Conservation (phyloP, 331 rosid genomes). For the Spiraea crenata region DNA sequence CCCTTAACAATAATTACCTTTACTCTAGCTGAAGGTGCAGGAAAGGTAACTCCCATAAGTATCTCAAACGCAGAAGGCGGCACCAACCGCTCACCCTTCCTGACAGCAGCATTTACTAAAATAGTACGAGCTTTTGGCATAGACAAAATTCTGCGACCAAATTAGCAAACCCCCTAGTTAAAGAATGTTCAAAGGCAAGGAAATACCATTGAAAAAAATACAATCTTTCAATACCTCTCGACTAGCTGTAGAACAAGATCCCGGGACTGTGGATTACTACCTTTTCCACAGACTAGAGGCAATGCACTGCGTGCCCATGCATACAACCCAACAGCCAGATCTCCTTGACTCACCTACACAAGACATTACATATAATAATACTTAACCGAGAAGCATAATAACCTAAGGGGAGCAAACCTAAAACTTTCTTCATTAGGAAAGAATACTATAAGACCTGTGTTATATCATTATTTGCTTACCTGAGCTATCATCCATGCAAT, state of each 20-base stretch:
- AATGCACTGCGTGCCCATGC: constrained; percentile 79
- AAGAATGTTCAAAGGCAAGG: background rate
- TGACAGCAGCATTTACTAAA: constrained; percentile 82
- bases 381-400: constrained; percentile 25
- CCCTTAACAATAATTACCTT: constrained; percentile 46
- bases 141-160: constrained; percentile 69
- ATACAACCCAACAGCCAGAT: constrained; percentile 75
- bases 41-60: constrained; percentile 68
- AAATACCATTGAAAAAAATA: background rate
- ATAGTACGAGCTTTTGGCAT: constrained; percentile 77
- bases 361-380: constrained; percentile 19
- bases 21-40: constrained; percentile 76
- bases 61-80: constrained; percentile 77
- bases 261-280: constrained; percentile 79
- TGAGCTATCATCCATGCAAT: constrained; percentile 76
- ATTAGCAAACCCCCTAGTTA: constrained; percentile 14
- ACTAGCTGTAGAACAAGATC: constrained; percentile 85
- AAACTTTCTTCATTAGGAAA: background rate
- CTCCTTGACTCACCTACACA: constrained; percentile 68
- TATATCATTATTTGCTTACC: constrained; percentile 41
- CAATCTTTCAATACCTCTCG: constrained; percentile 57
- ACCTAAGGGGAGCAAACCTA: background rate
- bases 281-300: constrained; percentile 66
- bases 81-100: constrained; percentile 86
- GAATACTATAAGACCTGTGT: background rate